These are phyloP conservation scores for Aphanomyces astaci DNA, from an alignment of 352 stramenopile genomes.

Conservation along the genomic window DNA sequence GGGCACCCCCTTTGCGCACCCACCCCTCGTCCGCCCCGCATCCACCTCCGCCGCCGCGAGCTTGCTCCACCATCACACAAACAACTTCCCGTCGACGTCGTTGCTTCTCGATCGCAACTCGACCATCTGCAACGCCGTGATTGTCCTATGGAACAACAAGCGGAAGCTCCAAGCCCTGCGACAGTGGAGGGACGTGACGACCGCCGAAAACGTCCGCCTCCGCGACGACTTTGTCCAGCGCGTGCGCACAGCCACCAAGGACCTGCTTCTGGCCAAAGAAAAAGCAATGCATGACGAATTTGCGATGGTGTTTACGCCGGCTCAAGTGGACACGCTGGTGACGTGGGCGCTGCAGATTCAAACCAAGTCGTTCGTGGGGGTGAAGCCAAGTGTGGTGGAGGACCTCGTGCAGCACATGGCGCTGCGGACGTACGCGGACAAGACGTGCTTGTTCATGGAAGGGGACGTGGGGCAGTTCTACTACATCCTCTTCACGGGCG, in stretches of 20 bases:
- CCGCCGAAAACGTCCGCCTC: background rate
- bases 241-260: background rate
- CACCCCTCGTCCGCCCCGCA: too few species aligned
- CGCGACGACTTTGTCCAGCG: background rate
- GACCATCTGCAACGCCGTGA: slow-evolving; percentile 18
- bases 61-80: too few species aligned
- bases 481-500: slow-evolving; percentile 46
- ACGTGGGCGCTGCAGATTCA: slow-evolving; percentile 38
- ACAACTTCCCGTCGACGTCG: too few species aligned
- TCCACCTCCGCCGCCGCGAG: too few species aligned
- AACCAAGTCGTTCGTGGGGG: slow-evolving; percentile 37
- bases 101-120: slow-evolving; percentile 17
- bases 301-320: background rate
- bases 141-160: slow-evolving; percentile 12
- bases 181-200: slow-evolving; percentile 4
- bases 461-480: slow-evolving; percentile 47
- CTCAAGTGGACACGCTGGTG: slow-evolving; percentile 35
- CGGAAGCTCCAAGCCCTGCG: background rate
- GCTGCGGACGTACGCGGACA: slow-evolving; percentile 38
- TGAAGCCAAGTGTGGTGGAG: slow-evolving; percentile 33
- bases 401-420: slow-evolving; percentile 39
- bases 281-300: background rate
- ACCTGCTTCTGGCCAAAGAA: background rate
- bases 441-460: slow-evolving; percentile 46
- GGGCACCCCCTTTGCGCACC: background rate